Conservation (phyloP, 2,329 filamentous ascomycete genomes). For the Cladobotryum protrusum region DNA sequence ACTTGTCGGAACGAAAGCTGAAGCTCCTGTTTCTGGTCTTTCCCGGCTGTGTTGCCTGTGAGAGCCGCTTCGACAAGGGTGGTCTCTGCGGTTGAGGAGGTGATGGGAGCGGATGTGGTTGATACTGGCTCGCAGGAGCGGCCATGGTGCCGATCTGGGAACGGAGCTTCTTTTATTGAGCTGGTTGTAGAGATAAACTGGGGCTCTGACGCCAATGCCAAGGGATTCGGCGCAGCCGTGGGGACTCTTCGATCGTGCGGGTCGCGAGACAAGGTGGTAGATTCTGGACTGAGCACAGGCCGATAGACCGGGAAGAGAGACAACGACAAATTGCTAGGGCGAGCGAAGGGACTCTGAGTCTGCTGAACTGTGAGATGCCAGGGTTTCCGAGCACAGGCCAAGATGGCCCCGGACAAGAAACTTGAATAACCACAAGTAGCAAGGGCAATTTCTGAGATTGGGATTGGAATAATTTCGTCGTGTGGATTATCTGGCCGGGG, state of each 20-base stretch:
- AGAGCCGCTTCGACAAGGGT: conserved; percentile 21
- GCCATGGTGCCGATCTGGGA: conserved; percentile 31
- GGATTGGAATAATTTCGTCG: conserved; percentile 22
- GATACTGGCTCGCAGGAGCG: conserved; percentile 26
- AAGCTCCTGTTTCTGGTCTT: conserved; percentile 46
- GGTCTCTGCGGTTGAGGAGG: conserved; percentile 17
- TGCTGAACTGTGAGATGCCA: conserved; percentile 1
- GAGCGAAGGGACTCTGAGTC: not conserved
- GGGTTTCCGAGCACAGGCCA: conserved; percentile 5
- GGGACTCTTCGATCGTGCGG: conserved; percentile 10
- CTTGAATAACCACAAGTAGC: conserved; percentile 21
- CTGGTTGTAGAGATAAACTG: conserved; percentile 14
- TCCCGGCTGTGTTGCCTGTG: conserved; percentile 21
- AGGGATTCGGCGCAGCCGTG: conserved; percentile 19
- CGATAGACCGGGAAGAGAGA: conserved; percentile 1
- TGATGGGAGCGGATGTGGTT: conserved; percentile 17
- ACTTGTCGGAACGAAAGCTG: conserved; percentile 55
- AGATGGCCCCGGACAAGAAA: conserved; percentile 11
- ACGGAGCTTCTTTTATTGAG: conserved; percentile 28
- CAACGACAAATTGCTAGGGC: not conserved
- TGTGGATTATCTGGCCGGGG: conserved; percentile 18
- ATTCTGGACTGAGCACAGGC: conserved; percentile 4
- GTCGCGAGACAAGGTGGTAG: conserved; percentile 5
- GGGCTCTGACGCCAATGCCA: conserved; percentile 6
- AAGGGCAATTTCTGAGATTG: conserved; percentile 21